Evolutionary conservation across 2,329 filamentous ascomycete species (phyloP), one percentile per base, ranked within the genome.

Genomic region (Cordyceps militaris): DNA sequence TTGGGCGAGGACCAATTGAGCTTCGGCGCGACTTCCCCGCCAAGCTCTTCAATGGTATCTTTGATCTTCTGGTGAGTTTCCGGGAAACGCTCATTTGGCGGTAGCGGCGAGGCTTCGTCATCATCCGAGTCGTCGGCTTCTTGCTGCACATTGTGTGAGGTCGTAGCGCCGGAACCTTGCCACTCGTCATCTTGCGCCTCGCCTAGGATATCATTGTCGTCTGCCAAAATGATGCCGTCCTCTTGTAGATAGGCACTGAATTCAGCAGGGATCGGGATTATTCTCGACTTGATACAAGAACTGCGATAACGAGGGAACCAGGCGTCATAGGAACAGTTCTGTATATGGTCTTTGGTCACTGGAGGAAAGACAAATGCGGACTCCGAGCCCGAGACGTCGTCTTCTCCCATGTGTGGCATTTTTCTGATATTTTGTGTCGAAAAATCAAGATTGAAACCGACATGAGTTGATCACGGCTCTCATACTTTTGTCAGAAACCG

Each of bases 1-100:
- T 97, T 96, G 4, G 94, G 94, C 4, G 91, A 87, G 6, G 92
- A 97, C 94, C 94, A 99, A 75, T 97, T 97, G 48, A 99, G 77
- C 73, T 99, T 99, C 0, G 94, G 94, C 1, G 88, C 86, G 9
- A 96, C 92, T 60, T 86, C 84, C 59, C 93, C 93, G 16, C 90
- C 92, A 1, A 97, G 81, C 65, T 92, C 88, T 13, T 78, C 73
- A 61, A 99, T 97, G 43, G 83, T 88, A 24, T 83, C 77, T 69
- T 86, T 87, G 70, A 99, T 91, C 58, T 81, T 73, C 46, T 84
- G 77, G 71, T 99, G 94, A 2, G 92, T 81, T 36, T 89, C 87
- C 9, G 85, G 73, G 73, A 90, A 85, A 38, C 82, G 76, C 64
- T 76, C 66, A 68, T 85, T 79, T 23, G 83, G 82, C 3, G 72